phyloP scores from a whole-genome alignment of 805 yeast genomes.

The Naumovozyma castellii region DNA sequence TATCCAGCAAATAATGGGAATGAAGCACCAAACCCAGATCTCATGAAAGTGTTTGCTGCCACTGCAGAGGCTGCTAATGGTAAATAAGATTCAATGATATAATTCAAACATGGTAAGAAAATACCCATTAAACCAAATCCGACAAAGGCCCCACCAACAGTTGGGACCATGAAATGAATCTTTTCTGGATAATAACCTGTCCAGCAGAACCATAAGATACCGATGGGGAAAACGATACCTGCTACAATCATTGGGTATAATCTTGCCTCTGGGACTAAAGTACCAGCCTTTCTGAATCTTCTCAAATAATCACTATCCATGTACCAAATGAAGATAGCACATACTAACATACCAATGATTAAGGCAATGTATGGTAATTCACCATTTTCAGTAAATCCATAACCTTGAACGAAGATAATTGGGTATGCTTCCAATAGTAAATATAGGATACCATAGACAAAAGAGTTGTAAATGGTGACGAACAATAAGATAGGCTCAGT shows the following conservation, averaged over 20 bases:
- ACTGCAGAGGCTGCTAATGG: conserved; percentile 69
- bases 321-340: conserved; percentile 43
- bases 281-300: conserved; percentile 41
- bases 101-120: conserved; percentile 61
- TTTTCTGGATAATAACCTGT: conserved; percentile 62
- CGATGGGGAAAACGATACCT: conserved; percentile 60
- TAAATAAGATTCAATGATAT: conserved; percentile 62
- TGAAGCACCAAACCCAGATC: conserved; percentile 59
- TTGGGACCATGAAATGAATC: conserved; percentile 76
- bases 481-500: conserved; percentile 67
- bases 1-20: conserved; percentile 64
- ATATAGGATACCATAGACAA: conserved; percentile 72
- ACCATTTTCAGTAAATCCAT: conserved; percentile 40
- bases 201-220: conserved; percentile 84
- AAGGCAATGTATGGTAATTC: conserved; percentile 76
- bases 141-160: conserved; percentile 51
- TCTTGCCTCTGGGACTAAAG: conserved; percentile 69
- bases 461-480: conserved; percentile 63
- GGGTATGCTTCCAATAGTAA: conserved; percentile 69
- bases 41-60: conserved; percentile 62
- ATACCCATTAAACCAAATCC: conserved; percentile 63
- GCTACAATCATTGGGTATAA: conserved; percentile 68
- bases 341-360: conserved; percentile 56
- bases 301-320: conserved; percentile 44
- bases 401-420: conserved; percentile 52